A percentile compares a stretch with the other conserved stretches of the same genome.
These are phyloP conservation scores for Herpetomonas samuelpessoai DNA, from an alignment of 208 protist genomes.

Conservation along the genomic window DNA sequence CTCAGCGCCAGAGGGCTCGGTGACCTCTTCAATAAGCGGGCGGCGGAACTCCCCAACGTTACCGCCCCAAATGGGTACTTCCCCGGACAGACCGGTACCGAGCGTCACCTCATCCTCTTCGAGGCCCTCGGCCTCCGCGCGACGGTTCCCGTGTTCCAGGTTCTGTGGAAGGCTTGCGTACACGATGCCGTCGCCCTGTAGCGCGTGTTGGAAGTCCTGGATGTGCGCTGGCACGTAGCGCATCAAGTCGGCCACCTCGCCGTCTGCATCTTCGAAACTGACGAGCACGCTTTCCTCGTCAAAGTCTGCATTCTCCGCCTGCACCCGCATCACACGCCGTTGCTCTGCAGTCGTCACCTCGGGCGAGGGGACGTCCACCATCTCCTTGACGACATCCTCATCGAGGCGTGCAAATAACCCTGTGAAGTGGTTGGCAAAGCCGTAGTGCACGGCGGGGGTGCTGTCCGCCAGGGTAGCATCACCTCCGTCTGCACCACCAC, in stretches of 20 bases:
- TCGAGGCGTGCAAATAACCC: constrained; percentile 67
- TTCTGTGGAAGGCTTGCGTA: constrained; percentile 7
- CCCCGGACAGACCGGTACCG: constrained; percentile 8
- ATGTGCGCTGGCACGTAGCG: constrained; percentile 66
- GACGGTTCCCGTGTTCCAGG: background rate
- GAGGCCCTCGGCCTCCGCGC: constrained; percentile 17
- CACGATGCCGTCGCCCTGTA: constrained; percentile 22
- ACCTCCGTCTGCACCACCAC: background rate
- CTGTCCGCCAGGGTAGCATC: background rate
- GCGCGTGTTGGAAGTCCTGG: constrained; percentile 36
- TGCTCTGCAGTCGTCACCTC: constrained; percentile 47
- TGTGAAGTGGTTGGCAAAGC: constrained; percentile 78
- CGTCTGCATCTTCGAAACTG: constrained; percentile 66
- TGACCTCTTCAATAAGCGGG: constrained; percentile 60
- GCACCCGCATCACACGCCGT: constrained; percentile 46
- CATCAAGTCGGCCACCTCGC: constrained; percentile 61
- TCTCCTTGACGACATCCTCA: constrained; percentile 50
- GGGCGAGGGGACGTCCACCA: constrained; percentile 49
- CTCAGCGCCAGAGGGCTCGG: background rate
- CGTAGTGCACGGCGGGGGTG: constrained; percentile 45
- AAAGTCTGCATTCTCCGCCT: constrained; percentile 51
- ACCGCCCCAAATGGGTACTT: constrained; percentile 65
- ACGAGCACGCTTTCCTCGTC: constrained; percentile 69
- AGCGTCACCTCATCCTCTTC: constrained; percentile 60
- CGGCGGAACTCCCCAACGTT: constrained; percentile 76